These are phyloP conservation scores for Linum trigynum DNA, from an alignment of 345 rosid species.

Conservation along the genomic window DNA sequence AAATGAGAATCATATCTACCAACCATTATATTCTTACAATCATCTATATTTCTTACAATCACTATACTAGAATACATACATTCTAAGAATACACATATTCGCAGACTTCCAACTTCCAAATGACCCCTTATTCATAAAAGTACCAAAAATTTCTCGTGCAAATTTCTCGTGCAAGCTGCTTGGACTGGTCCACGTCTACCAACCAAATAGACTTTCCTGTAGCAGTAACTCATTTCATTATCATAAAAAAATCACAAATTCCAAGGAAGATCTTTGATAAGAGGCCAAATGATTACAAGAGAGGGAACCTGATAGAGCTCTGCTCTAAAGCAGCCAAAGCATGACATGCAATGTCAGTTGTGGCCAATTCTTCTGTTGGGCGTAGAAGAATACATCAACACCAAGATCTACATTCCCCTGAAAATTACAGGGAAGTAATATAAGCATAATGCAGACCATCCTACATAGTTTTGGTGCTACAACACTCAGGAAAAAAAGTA, in stretches of 20 bases:
- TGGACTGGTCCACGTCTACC: conserved; percentile 97
- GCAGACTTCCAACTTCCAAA: no score
- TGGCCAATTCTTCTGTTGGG: conserved; percentile 62
- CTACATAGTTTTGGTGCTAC: neutral
- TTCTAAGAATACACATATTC: no score
- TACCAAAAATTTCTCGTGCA: conserved; percentile 78
- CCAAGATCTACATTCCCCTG: conserved; percentile 98
- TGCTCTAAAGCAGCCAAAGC: conserved; percentile 64
- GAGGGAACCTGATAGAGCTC: conserved; percentile 62
- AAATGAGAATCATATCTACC: no score
- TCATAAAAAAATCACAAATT: neutral
- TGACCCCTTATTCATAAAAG: neutral
- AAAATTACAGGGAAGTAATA: conserved; percentile 2
- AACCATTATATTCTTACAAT: no score
- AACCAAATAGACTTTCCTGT: conserved; percentile 75
- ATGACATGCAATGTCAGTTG: conserved; percentile 75
- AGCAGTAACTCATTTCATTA: conserved; percentile 9
- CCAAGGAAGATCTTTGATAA: conserved; percentile 1
- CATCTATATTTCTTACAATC: no score
- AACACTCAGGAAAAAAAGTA: neutral
- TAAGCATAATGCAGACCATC: neutral
- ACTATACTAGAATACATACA: no score
- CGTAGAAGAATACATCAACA: conserved; percentile 78
- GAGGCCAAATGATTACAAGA: neutral
- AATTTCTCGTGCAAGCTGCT: conserved; percentile 48